phyloP scores from a whole-genome alignment of 148 eudicot genomes.

The Persicaria maculosa region DNA sequence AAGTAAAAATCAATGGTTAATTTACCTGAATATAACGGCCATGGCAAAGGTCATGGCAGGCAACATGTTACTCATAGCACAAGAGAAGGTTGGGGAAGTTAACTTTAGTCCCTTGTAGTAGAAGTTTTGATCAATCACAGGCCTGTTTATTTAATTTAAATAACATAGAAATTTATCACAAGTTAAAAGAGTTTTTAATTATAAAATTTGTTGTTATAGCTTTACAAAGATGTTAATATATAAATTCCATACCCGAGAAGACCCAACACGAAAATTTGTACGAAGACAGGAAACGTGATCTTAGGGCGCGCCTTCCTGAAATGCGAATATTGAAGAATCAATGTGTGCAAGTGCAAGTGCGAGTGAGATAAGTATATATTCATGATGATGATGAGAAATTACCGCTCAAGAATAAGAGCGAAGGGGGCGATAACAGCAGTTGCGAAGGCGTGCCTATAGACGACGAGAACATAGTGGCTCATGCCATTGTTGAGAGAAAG shows the following conservation, averaged over 20 bases:
- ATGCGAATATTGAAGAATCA: background rate
- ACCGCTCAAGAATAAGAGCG: conserved; percentile 56
- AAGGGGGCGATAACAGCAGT: conserved; percentile 74
- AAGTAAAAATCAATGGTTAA: background rate
- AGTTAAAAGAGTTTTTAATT: background rate
- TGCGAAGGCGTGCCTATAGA: conserved; percentile 78
- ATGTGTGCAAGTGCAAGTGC: too few relatives aligned
- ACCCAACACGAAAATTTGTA: conserved; percentile 69
- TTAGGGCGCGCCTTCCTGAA: conserved; percentile 61
- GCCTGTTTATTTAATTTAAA: conserved; percentile 31
- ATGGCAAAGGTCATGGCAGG: conserved; percentile 95
- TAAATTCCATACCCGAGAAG: conserved; percentile 56
- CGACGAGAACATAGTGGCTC: conserved; percentile 79
- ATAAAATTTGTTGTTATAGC: too few relatives aligned
- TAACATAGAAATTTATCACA: background rate
- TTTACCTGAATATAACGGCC: conserved; percentile 68
- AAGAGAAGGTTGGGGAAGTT: conserved; percentile 88
- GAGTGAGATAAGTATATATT: too few relatives aligned
- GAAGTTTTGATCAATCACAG: conserved; percentile 88
- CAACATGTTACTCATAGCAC: conserved; percentile 97
- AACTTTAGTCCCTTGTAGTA: conserved; percentile 81
- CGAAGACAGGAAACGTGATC: conserved; percentile 54
- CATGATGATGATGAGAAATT: too few relatives aligned
- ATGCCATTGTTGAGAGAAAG: conserved; percentile 82
- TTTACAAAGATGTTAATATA: too few relatives aligned